Evolutionary conservation across 257 asterid species (phyloP).

Genomic region (Solanum neorickii): DNA sequence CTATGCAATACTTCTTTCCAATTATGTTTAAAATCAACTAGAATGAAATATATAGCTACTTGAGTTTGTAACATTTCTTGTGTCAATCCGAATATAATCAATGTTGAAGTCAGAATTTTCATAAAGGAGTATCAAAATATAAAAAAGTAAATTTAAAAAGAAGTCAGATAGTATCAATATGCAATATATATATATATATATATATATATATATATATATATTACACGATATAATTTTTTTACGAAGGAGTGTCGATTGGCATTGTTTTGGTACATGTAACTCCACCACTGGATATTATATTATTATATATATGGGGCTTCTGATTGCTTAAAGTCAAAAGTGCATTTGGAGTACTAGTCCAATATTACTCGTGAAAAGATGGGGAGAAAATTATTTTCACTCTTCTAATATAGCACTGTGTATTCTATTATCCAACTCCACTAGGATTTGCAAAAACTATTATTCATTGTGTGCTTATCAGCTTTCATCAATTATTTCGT

Average conservation of each 20-base stretch:
- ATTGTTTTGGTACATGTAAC: not conserved
- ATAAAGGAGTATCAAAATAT: not conserved
- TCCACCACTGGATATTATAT: not conserved
- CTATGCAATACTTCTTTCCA: not conserved
- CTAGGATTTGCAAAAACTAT: not conserved
- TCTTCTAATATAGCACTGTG: not conserved
- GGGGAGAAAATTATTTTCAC: not conserved
- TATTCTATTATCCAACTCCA: not conserved
- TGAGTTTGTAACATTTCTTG: not conserved
- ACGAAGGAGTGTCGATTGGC: accelerated
- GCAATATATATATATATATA: too few species aligned
- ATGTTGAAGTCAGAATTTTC: too few species aligned
- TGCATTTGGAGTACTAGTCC: not conserved
- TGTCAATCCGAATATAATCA: not conserved
- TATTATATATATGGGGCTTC: not conserved
- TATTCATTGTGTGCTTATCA: not conserved
- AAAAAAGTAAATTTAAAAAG: not conserved
- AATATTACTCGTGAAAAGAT: not conserved
- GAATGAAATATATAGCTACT: not conserved
- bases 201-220: too few species aligned
- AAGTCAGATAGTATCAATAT: not conserved
- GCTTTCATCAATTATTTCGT: not conserved
- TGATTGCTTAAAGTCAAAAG: not conserved
- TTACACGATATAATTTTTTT: too few species aligned
- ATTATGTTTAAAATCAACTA: not conserved